Conservation (phyloP, 2,329 filamentous ascomycete genomes). For the Sordariomycetes sp. region DNA sequence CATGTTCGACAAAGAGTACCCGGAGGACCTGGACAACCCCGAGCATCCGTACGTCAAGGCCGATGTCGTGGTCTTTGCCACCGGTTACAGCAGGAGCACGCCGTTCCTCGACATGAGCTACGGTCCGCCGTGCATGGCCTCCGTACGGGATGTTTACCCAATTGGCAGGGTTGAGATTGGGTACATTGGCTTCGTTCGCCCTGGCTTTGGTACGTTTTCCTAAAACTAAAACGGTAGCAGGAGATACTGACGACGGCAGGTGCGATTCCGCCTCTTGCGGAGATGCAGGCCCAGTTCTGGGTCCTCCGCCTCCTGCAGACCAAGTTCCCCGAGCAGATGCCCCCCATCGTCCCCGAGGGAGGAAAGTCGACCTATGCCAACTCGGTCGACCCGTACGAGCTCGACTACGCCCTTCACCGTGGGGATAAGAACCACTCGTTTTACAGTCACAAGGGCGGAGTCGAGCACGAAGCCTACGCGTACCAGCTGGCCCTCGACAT, state of each 20-base stretch:
- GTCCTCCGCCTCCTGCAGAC: conserved; percentile 25
- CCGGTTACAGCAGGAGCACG: conserved; percentile 32
- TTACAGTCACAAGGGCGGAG: conserved; percentile 22
- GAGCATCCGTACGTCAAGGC: conserved; percentile 20
- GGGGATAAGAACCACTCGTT: conserved; percentile 21
- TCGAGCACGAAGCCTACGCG: conserved; percentile 37
- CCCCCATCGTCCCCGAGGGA: background rate
- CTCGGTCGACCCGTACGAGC: conserved; percentile 20
- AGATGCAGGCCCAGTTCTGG: conserved; percentile 38
- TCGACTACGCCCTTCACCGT: conserved; percentile 27
- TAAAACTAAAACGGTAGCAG: background rate
- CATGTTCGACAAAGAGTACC: conserved; percentile 14
- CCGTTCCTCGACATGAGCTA: conserved; percentile 26
- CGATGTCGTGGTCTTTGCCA: conserved; percentile 34
- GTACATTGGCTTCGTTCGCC: conserved; percentile 37
- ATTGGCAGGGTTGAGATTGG: conserved; percentile 23
- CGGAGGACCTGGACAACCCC: conserved; percentile 13
- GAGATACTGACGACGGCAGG: conserved; percentile 11
- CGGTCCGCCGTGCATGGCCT: conserved; percentile 32
- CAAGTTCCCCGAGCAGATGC: background rate
- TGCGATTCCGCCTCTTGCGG: conserved; percentile 36
- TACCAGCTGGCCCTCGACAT: conserved; percentile 38
- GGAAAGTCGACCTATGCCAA: conserved; percentile 6
- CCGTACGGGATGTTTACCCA: conserved; percentile 43
- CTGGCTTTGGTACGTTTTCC: conserved; percentile 23